A percentile compares a stretch with the other conserved stretches of the same genome.
phyloP scores from a whole-genome alignment of 495 filamentous ascomycete species.

The Penicillium parvum region DNA sequence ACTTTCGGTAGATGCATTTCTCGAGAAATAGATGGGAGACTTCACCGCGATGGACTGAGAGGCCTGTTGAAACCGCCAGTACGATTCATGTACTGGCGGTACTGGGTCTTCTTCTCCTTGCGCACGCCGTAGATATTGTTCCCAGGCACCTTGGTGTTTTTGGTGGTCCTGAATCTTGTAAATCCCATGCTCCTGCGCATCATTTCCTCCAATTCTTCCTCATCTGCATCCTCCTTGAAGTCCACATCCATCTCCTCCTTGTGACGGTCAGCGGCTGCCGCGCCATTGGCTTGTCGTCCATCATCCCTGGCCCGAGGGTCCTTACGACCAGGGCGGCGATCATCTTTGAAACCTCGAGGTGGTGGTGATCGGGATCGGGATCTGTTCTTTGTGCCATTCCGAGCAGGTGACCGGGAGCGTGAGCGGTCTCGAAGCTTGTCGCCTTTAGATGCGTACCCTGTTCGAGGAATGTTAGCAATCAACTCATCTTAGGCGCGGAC shows the following conservation, averaged over 20 bases:
- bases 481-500: background rate
- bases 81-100: conserved; percentile 98
- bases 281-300: conserved; percentile 25
- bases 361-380: conserved; percentile 34
- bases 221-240: conserved; percentile 48
- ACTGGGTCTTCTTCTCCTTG: conserved; percentile 95
- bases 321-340: conserved; percentile 33
- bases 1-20: background rate
- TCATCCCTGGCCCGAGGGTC: conserved; percentile 23
- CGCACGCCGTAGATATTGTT: conserved; percentile 80
- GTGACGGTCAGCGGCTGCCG: conserved; percentile 13
- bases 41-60: conserved; percentile 54
- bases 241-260: conserved; percentile 44
- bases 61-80: conserved; percentile 95
- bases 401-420: conserved; percentile 38
- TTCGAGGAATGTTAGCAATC: background rate
- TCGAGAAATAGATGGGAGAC: background rate
- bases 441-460: conserved; percentile 31
- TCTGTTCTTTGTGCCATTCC: conserved; percentile 35
- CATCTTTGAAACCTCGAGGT: conserved; percentile 28
- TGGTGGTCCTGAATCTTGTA: conserved; percentile 76
- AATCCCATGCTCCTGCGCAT: conserved; percentile 91
- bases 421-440: conserved; percentile 41
- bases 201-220: conserved; percentile 65
- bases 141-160: conserved; percentile 83